phyloP scores from a whole-genome alignment of 106 monocot genomes.

The Phalaenopsis equestris region DNA sequence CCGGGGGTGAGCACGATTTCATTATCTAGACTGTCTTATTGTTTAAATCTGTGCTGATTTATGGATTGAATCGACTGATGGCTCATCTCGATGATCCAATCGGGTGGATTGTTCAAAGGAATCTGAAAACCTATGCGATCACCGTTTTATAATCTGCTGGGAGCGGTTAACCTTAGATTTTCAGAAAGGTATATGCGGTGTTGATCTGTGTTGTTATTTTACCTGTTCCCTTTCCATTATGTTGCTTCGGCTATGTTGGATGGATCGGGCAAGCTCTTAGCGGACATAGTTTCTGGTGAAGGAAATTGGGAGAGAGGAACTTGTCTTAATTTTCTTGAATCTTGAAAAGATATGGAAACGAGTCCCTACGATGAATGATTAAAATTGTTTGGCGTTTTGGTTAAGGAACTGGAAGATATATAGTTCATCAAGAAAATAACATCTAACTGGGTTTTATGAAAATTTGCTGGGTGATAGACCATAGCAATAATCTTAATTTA shows the following conservation, averaged over 20 bases:
- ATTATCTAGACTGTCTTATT: too few species aligned
- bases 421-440: too few species aligned
- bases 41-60: neutral
- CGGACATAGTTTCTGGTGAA: neutral
- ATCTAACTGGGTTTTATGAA: neutral
- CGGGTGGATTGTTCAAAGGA: neutral
- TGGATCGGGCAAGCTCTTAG: too few species aligned
- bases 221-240: neutral
- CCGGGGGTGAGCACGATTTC: slow-evolving; percentile 16
- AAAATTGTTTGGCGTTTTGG: too few species aligned
- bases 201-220: neutral
- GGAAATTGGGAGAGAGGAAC: neutral
- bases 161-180: too few species aligned
- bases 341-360: neutral
- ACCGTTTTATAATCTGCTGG: too few species aligned
- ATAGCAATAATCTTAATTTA: neutral
- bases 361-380: neutral
- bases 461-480: neutral
- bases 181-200: neutral
- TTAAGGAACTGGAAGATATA: too few species aligned
- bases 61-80: neutral
- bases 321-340: neutral
- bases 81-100: neutral
- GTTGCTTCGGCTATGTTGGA: neutral
- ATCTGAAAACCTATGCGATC: neutral